Evolutionary conservation across 2,329 filamentous ascomycete species (phyloP).

Genomic region (Plectosphaerella sp.): DNA sequence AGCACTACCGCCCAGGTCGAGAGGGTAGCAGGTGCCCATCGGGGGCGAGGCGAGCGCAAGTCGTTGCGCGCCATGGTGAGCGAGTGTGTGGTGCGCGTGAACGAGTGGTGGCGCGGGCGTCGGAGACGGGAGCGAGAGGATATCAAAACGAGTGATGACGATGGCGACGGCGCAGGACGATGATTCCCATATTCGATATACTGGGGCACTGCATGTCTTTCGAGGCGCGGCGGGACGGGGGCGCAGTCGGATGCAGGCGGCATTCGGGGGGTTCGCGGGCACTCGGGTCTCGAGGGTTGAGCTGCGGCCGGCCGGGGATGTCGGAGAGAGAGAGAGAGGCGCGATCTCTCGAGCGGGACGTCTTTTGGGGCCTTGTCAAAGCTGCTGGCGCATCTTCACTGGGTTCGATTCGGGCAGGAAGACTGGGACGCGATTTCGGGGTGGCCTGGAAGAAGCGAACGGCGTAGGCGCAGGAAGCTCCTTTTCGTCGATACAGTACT

Average conservation of each 20-base stretch:
- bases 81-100: constrained; percentile 4
- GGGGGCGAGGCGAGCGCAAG: not conserved
- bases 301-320: not conserved
- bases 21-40: constrained; percentile 2
- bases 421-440: not conserved
- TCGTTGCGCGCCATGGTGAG: constrained; percentile 1
- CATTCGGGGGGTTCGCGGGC: constrained; percentile 9
- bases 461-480: too few species aligned
- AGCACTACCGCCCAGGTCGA: constrained; percentile 25
- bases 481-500: too few species aligned
- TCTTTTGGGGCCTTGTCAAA: not conserved
- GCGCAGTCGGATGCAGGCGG: constrained; percentile 3
- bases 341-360: not conserved
- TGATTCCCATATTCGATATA: constrained; percentile 9
- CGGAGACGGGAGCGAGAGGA: constrained; percentile 2
- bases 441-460: too few species aligned
- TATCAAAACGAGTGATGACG: constrained; percentile 10
- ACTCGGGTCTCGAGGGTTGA: not conserved
- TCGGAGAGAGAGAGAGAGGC: not conserved
- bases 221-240: constrained; percentile 4
- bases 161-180: constrained; percentile 8
- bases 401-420: not conserved
- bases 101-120: constrained; percentile 1
- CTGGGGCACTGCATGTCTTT: constrained; percentile 8
- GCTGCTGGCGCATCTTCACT: not conserved